phyloP scores from a whole-genome alignment of 306 rosid genomes.

The Prunus padus region DNA sequence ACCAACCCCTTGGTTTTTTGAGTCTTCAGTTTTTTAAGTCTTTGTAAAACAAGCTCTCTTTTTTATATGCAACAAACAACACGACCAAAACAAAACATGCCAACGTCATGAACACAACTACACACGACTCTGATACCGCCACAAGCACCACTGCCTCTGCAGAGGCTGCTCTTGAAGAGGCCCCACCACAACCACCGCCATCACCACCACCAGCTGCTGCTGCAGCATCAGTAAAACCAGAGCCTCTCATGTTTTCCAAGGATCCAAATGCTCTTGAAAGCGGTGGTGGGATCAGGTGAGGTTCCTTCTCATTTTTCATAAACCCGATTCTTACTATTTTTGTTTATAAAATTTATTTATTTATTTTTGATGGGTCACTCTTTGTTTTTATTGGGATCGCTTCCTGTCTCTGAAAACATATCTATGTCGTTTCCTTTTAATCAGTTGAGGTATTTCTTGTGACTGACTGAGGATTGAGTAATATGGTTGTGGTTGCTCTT shows the following conservation, averaged over 20 bases:
- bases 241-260: conserved; percentile 51
- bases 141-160: background rate
- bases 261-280: conserved; percentile 63
- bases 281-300: conserved; percentile 82
- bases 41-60: background rate
- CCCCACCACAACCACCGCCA: conserved; percentile 5
- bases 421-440: too few relatives aligned
- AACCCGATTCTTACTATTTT: background rate
- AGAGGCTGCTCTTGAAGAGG: conserved; percentile 17
- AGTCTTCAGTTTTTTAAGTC: too few relatives aligned
- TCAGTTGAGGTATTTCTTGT: too few relatives aligned
- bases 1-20: too few relatives aligned
- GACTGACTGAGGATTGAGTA: too few relatives aligned
- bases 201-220: conserved; percentile 21
- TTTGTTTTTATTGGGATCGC: background rate
- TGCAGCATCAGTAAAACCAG: conserved; percentile 2
- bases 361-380: background rate
- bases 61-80: background rate
- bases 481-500: too few relatives aligned
- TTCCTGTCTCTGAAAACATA: background rate
- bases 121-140: conserved; percentile 1
- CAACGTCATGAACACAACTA: conserved; percentile 14
- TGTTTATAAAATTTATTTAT: background rate
- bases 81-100: background rate
- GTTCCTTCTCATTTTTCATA: background rate